A percentile compares a stretch with the other conserved stretches of the same genome.
phyloP scores from a whole-genome alignment of 1,139 yeast species.

The Pichia sp. region DNA sequence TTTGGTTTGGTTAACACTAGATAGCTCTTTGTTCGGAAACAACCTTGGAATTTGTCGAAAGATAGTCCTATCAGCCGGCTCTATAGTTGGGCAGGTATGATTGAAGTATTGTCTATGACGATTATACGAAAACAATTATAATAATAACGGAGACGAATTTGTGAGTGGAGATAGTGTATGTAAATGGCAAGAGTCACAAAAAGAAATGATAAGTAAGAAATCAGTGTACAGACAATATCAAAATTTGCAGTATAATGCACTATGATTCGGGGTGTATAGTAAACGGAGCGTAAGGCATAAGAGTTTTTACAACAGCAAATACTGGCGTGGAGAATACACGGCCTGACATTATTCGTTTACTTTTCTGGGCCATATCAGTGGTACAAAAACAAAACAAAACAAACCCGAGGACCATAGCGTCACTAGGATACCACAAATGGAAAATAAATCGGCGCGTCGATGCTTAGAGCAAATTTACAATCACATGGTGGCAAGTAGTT shows the following conservation, averaged over 20 bases:
- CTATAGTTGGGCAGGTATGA: not conserved
- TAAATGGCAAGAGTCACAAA: not conserved
- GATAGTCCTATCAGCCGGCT: not conserved
- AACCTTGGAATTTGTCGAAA: not conserved
- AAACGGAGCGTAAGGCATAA: not conserved
- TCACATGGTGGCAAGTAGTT: too few species aligned
- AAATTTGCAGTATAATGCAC: not conserved
- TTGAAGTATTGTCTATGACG: not conserved
- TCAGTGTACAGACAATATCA: not conserved
- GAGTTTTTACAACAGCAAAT: not conserved
- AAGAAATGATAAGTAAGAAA: conserved; percentile 4
- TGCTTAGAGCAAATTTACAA: too few species aligned
- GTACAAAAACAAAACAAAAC: not conserved
- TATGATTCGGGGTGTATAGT: not conserved
- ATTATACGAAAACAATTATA: not conserved
- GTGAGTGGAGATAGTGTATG: not conserved
- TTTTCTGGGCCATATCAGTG: not conserved
- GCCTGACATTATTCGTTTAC: not conserved
- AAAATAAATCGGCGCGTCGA: not conserved
- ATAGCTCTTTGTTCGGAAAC: not conserved
- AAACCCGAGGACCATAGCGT: not conserved
- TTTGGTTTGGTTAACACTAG: not conserved
- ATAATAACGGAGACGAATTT: not conserved
- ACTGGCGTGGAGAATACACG: not conserved
- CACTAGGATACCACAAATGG: not conserved